Conservation (phyloP, 495 filamentous ascomycete species). For the Hyaloscypha bicolor region DNA sequence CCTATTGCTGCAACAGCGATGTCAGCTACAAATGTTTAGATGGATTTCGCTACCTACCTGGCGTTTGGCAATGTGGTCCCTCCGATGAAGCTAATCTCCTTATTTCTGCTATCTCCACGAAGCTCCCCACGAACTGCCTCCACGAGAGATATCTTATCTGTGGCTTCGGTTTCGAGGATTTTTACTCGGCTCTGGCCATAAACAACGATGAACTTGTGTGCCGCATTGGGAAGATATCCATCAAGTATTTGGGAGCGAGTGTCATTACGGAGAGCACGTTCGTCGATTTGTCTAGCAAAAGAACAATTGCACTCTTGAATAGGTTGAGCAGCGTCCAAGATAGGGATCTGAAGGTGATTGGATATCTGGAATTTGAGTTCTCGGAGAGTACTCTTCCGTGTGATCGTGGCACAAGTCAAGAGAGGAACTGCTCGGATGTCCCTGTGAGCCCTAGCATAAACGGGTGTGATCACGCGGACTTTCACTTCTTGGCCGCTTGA, state of each 20-base stretch:
- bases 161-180: conserved; percentile 15
- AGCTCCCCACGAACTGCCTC: not conserved
- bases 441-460: conserved; percentile 11
- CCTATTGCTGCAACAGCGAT: not conserved
- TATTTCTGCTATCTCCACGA: not conserved
- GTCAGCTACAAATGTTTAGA: no score
- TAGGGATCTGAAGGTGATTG: conserved; percentile 14
- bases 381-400: conserved; percentile 14
- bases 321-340: not conserved
- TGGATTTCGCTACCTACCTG: no score
- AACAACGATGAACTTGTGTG: conserved; percentile 6
- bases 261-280: conserved; percentile 13
- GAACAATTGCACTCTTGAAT: conserved; percentile 34
- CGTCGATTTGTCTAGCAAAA: conserved; percentile 32
- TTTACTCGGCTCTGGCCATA: conserved; percentile 14
- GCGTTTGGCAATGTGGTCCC: not conserved
- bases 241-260: conserved; percentile 21
- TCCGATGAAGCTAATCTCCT: not conserved
- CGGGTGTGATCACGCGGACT: conserved; percentile 28
- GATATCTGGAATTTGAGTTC: conserved; percentile 19
- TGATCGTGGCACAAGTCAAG: conserved; percentile 8
- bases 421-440: conserved; percentile 18
- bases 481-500: conserved; percentile 7
- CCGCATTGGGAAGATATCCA: not conserved
- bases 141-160: not conserved